Percentiles rank a stretch among this genome's conserved stretches.
Evolutionary conservation across 2,329 filamentous ascomycete species (phyloP).

Genomic region (Teratosphaeria nubilosa): DNA sequence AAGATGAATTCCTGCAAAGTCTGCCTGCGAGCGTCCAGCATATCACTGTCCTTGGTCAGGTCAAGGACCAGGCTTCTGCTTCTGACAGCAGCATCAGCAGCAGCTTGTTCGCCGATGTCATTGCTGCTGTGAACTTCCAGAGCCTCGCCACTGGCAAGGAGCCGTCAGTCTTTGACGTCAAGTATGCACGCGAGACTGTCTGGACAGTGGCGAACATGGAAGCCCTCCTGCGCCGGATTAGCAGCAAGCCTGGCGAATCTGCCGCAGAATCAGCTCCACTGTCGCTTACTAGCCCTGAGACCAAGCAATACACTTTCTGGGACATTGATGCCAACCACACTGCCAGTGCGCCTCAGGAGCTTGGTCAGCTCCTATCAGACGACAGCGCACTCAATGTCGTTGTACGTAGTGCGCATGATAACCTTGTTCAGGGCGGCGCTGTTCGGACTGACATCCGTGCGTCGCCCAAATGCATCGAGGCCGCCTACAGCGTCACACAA

Average conservation of each 20-base stretch:
- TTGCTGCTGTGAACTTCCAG: slow-evolving; percentile 74
- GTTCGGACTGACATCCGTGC: slow-evolving; percentile 77
- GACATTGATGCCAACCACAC: slow-evolving; percentile 67
- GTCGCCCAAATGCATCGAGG: slow-evolving; percentile 72
- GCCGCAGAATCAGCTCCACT: slow-evolving; percentile 27
- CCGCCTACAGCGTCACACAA: slow-evolving; percentile 67
- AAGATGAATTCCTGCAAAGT: slow-evolving; percentile 80
- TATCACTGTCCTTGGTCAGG: slow-evolving; percentile 82
- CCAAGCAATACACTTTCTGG: slow-evolving; percentile 91
- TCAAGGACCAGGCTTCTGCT: slow-evolving; percentile 61
- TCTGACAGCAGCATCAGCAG: slow-evolving; percentile 69
- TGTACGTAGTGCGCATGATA: slow-evolving; percentile 50
- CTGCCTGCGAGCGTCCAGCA: slow-evolving; percentile 66
- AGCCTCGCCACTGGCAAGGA: slow-evolving; percentile 49
- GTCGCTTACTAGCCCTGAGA: slow-evolving; percentile 38
- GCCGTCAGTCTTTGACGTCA: slow-evolving; percentile 68
- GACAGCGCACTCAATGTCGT: slow-evolving; percentile 54
- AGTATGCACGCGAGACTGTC: slow-evolving; percentile 67
- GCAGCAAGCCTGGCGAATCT: slow-evolving; percentile 29
- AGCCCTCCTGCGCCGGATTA: slow-evolving; percentile 38
- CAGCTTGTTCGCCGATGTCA: slow-evolving; percentile 81
- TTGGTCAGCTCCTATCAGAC: slow-evolving; percentile 50
- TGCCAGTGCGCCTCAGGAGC: slow-evolving; percentile 51
- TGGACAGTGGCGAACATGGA: slow-evolving; percentile 50
- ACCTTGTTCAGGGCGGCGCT: slow-evolving; percentile 61